A percentile compares a stretch with the other conserved stretches of the same genome.
Conservation (phyloP, 2,329 filamentous ascomycete genomes). For the Podosphaera xanthii region DNA sequence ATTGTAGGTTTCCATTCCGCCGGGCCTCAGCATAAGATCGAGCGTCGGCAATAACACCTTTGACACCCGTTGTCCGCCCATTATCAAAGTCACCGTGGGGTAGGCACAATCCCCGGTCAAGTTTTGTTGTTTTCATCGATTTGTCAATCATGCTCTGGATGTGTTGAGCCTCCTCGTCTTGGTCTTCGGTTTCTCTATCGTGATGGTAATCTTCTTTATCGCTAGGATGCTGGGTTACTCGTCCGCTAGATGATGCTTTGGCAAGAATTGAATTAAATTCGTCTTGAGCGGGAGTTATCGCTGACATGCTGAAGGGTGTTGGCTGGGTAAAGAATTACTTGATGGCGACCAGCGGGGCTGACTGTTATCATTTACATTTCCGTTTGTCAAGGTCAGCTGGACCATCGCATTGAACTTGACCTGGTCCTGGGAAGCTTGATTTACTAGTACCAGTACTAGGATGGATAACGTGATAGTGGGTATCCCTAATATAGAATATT, state of each 20-base stretch:
- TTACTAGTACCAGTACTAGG: too few relatives aligned
- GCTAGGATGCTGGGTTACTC: slow-evolving; percentile 22
- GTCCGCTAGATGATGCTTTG: slow-evolving; percentile 23
- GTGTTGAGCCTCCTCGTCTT: slow-evolving; percentile 22
- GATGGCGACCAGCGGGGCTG: too few relatives aligned
- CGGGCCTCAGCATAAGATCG: slow-evolving; percentile 50
- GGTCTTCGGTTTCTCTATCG: slow-evolving; percentile 30
- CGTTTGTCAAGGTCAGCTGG: too few relatives aligned
- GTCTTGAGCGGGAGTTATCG: slow-evolving; percentile 36
- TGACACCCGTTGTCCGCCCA: slow-evolving; percentile 56
- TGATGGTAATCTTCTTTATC: slow-evolving; percentile 32
- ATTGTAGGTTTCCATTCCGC: slow-evolving; percentile 31
- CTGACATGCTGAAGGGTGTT: slow-evolving; percentile 9
- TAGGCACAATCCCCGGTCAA: slow-evolving; percentile 25
- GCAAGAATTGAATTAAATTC: slow-evolving; percentile 41
- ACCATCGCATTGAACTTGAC: too few relatives aligned
- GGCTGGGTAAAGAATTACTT: too few relatives aligned
- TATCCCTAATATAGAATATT: too few relatives aligned
- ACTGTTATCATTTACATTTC: too few relatives aligned
- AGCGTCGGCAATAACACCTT: slow-evolving; percentile 71
- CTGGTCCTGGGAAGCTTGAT: too few relatives aligned
- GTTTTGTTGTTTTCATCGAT: slow-evolving; percentile 32
- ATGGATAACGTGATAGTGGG: too few relatives aligned
- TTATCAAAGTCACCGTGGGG: slow-evolving; percentile 40
- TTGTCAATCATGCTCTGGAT: slow-evolving; percentile 28